Percentiles rank a stretch among this genome's conserved stretches.
Conservation (phyloP, 2,329 filamentous ascomycete species). For the Fusarium sp. region DNA sequence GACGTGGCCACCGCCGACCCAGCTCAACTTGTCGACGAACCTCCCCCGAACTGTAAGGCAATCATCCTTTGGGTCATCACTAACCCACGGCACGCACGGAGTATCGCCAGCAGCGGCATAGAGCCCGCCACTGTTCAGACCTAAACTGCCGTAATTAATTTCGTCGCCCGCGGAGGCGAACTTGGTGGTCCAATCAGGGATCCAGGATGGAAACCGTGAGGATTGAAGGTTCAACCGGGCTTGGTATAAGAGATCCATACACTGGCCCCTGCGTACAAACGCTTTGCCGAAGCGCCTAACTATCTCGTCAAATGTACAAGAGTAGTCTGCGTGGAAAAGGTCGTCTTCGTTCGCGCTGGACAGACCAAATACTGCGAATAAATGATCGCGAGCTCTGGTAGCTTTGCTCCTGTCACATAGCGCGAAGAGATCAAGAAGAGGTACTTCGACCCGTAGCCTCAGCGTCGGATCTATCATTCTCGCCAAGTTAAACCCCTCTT, state of each 20-base stretch:
- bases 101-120: neutral
- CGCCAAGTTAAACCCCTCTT: neutral
- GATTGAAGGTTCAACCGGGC: neutral
- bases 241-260: neutral
- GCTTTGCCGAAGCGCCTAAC: neutral
- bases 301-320: neutral
- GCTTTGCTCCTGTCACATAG: neutral
- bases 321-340: accelerated
- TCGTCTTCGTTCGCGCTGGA: neutral
- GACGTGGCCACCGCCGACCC: neutral
- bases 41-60: neutral
- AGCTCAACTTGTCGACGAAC: neutral
- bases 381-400: neutral
- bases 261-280: neutral
- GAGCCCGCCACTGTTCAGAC: accelerated
- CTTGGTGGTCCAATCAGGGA: neutral
- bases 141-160: neutral
- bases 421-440: neutral
- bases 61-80: neutral
- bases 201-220: neutral
- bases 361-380: neutral
- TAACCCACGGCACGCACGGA: neutral
- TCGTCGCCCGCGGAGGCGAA: neutral
- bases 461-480: neutral
- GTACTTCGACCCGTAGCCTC: neutral